Evolutionary conservation across 2,329 filamentous ascomycete species (phyloP).

Genomic region (Ceratocystiopsis sp.): DNA sequence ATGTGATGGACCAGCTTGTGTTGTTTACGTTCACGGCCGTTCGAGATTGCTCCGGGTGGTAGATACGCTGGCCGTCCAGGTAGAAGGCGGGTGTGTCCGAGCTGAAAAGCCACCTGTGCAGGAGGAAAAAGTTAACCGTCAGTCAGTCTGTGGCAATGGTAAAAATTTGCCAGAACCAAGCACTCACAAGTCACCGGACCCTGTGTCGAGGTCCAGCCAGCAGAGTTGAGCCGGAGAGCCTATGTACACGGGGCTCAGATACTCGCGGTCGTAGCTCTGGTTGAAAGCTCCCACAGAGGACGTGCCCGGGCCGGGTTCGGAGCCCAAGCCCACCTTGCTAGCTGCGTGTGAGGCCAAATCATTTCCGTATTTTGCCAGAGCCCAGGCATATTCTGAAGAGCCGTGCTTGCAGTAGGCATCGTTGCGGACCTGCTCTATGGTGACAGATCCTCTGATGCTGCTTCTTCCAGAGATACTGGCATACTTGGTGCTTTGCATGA

Average conservation of each 20-base stretch:
- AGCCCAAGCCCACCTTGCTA: too few species aligned
- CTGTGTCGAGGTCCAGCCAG: slow-evolving; percentile 55
- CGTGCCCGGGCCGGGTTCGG: too few species aligned
- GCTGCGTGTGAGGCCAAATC: too few species aligned
- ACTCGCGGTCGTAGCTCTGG: slow-evolving; percentile 32
- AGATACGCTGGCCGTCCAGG: slow-evolving; percentile 28
- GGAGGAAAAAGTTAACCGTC: too few species aligned
- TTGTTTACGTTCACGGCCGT: slow-evolving; percentile 24
- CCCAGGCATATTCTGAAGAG: slow-evolving; percentile 14
- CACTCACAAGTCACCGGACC: slow-evolving; percentile 44
- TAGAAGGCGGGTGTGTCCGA: slow-evolving; percentile 27
- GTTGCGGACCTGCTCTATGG: slow-evolving; percentile 19
- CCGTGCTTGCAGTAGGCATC: slow-evolving; percentile 17
- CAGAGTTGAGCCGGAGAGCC: slow-evolving; percentile 40
- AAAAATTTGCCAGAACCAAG: slow-evolving; percentile 11
- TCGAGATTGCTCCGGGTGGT: slow-evolving; percentile 26
- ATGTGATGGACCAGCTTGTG: slow-evolving; percentile 30
- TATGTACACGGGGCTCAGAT: slow-evolving; percentile 43
- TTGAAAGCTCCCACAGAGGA: slow-evolving; percentile 14
- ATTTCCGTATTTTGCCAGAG: slow-evolving; percentile 21
- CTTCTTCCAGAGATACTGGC: neutral
- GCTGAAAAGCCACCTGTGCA: slow-evolving; percentile 34
- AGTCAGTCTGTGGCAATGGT: slow-evolving; percentile 3
- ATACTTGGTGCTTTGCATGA: neutral
- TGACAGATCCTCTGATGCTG: slow-evolving; percentile 9